Base-by-base conservation (phyloP, 306 rosid species). In the Hippophae tibetana region DNA sequence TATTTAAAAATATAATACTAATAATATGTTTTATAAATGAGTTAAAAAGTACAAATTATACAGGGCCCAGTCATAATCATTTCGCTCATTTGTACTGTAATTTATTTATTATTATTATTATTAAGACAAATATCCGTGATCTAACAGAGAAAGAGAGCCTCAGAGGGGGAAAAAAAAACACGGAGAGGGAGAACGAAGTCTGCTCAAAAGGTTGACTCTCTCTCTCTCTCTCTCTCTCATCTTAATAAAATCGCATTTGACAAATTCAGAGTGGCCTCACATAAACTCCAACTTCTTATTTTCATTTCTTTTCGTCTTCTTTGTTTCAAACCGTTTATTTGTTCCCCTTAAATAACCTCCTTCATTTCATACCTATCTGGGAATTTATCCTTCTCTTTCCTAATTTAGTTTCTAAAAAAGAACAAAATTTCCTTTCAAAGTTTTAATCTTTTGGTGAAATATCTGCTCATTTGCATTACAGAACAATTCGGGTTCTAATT, bases 221-320 rank as follows among this genome's bases (percentile, higher is more conserved):
- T 56, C 45, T 41, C 65, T 59, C 47, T 25, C 54, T 47, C 47
- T 41, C 42, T 48, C 67, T 56, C 47, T 13, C 11, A 26, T 59
- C 63, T 52, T 14, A 14, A 13, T 43, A 6, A 62, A 49, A 5
- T 44, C 10, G 13, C 61, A n/a, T 42, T 49, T 10, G 47, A 11
- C 52, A 50, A 46, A 45, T 71, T 54, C 56, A 57, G 52, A 72
- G 62, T 56, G 58, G 48, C 60, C 57, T 52, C 38, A 31, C 38
- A n/a, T 54, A 63, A 75, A 57, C 71, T 70, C 75, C 42, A 55
- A 68, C 61, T 70, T 60, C 68, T 52, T 63, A 66, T 58, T 42
- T 62, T 52, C 66, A 66, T 58, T 42, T 62, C 26, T 69, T 68
- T 13, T 45, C 45, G 9, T 65, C 64, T 31, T 60, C 60, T 48